Evolutionary conservation across 2,329 filamentous ascomycete species (phyloP).

Genomic region (Pseudogymnoascus sp.): DNA sequence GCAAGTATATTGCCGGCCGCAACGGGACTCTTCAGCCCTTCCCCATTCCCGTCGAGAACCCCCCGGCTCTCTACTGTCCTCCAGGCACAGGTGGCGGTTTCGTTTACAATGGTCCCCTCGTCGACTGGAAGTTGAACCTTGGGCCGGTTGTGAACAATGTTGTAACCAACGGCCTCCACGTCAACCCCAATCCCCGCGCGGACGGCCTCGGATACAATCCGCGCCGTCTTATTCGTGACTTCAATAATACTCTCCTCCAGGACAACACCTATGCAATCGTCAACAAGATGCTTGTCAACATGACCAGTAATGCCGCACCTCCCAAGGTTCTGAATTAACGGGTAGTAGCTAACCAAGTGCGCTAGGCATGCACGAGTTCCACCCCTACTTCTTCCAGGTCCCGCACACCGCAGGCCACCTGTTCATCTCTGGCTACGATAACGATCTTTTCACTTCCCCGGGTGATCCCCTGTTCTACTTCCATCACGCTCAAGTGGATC

Average conservation of each 20-base stretch:
- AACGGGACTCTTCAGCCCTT: not conserved
- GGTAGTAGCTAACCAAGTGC: slow-evolving; percentile 35
- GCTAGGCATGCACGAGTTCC: slow-evolving; percentile 34
- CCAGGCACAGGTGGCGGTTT: not conserved
- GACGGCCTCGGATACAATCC: slow-evolving; percentile 30
- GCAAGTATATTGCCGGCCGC: slow-evolving; percentile 19
- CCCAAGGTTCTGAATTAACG: slow-evolving; percentile 14
- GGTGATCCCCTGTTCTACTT: slow-evolving; percentile 20
- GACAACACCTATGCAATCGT: slow-evolving; percentile 31
- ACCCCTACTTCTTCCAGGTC: not conserved
- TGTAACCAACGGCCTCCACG: not conserved
- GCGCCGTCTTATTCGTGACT: slow-evolving; percentile 33
- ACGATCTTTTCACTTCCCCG: slow-evolving; percentile 1
- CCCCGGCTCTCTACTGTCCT: not conserved
- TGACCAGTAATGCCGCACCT: not conserved
- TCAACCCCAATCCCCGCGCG: slow-evolving; percentile 12
- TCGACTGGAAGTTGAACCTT: not conserved
- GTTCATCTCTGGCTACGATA: not conserved
- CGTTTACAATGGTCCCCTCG: not conserved
- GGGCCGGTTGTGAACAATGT: not conserved
- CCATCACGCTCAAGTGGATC: slow-evolving; percentile 20
- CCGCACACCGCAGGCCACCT: not conserved
- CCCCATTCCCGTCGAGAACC: not conserved
- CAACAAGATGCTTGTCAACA: slow-evolving; percentile 31
- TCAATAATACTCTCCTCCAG: slow-evolving; percentile 27